A percentile compares a stretch with the other conserved stretches of the same genome.
These are phyloP conservation scores for Gleditsia sinensis DNA, from an alignment of 306 rosid genomes.

Conservation along the genomic window DNA sequence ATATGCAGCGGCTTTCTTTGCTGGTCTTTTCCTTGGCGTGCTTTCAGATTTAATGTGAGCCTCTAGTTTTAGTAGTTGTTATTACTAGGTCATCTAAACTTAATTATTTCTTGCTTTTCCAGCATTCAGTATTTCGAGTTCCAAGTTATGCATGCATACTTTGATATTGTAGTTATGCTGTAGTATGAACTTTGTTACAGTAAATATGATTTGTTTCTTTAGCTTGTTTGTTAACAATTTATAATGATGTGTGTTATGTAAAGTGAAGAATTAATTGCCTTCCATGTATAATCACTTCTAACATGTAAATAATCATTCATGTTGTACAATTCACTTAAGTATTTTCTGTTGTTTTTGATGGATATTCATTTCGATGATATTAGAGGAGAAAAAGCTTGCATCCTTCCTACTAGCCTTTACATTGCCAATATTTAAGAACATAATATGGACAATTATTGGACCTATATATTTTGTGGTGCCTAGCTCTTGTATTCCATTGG, in stretches of 20 bases:
- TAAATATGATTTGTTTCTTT: constrained; percentile 16
- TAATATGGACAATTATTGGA: not conserved
- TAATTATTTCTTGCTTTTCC: constrained; percentile 8
- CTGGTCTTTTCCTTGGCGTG: constrained; percentile 70
- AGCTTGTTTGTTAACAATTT: constrained; percentile 2
- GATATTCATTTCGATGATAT: constrained; percentile 19
- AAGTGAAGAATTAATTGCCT: too few species aligned
- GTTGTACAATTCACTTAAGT: constrained; percentile 1
- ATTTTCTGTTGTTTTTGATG: constrained; percentile 18
- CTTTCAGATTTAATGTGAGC: constrained; percentile 80
- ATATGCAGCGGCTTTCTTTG: constrained; percentile 63
- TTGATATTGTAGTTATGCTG: not conserved
- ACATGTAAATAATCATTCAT: too few species aligned
- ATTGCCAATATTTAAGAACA: constrained; percentile 26
- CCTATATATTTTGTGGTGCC: constrained; percentile 14
- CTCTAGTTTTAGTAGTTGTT: too few species aligned
- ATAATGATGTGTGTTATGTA: not conserved
- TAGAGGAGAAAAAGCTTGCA: not conserved
- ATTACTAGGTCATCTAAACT: not conserved
- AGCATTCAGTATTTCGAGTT: not conserved
- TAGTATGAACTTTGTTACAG: not conserved
- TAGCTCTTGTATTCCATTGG: not conserved
- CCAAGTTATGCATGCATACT: too few species aligned
- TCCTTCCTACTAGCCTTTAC: not conserved
- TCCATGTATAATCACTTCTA: too few species aligned